Base-by-base conservation (phyloP, 768 basidiomycete species). In the Baorangia bicolor region DNA sequence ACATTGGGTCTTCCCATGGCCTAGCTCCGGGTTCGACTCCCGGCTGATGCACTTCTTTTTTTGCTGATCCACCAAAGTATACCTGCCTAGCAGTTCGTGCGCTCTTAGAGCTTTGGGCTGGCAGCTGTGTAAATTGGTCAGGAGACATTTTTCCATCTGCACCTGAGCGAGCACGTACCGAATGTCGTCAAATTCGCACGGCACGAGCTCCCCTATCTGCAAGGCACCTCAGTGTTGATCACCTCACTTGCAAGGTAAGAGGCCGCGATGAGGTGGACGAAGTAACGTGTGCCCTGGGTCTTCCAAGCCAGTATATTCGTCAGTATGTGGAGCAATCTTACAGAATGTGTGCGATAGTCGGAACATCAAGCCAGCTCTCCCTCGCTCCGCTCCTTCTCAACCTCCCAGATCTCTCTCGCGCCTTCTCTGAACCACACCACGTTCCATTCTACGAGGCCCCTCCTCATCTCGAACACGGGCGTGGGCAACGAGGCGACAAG, bases 1-100 rank as follows among this genome's bases (percentile, higher is more conserved):
- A 88, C 87, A 87, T 88, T 86, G 84, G 83, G 84, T 86, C 85
- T 88, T 88, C 87, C 86, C 87, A 88, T 79, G 77, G 77, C 77
- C 78, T 78, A 79, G 79, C 80, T 69, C 78, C 77, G 79, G 79
- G 79, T 81, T 81, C 80, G 79, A 81, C 75, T 81, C 80, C 79
- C 79, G 77, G 80, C 71, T 69, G 72, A 75, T 73, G 79, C 79
- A 80, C 13, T 45, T 2, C 0, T 37, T 52, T 56, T 59, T 37
- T 40, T 58, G 25, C 11, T 25, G n/a, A n/a, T n/a, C n/a, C n/a
- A n/a, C n/a, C n/a, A n/a, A n/a, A n/a, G n/a, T n/a, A n/a, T n/a
- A n/a, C n/a, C n/a, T n/a, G n/a, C n/a, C n/a, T n/a, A n/a, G n/a
- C n/a, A n/a, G n/a, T n/a, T 2, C 7, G 20, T n/a, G 35, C 35